Base-by-base conservation (phyloP, 768 basidiomycete species). In the Xerocomus spinulosus region DNA sequence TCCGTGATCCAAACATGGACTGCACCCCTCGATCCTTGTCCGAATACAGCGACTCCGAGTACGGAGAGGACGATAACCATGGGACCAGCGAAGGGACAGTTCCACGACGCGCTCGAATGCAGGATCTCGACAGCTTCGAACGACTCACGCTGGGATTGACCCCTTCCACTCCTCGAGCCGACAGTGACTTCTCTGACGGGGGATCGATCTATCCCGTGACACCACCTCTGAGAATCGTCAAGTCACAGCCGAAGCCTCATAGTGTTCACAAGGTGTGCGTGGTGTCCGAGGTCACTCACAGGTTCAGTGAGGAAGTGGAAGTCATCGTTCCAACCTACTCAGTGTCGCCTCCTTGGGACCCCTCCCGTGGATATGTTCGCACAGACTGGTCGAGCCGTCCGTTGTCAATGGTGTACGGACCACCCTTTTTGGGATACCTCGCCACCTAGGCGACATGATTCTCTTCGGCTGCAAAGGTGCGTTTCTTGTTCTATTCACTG, bases 1-100 rank as follows among this genome's bases (percentile, higher is more conserved):
- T 60, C n/a, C 47, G 55, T 2, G 49, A 63, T 24, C 46, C 49
- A 29, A 5, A 9, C 9, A 3, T 60, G 28, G 46, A 62, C 14
- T 41, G 21, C 9, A 29, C 4, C 7, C 48, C 54, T 30, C 44
- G 29, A 2, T 2, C 34, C 5, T 23, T 51, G 5, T 48, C 42
- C 18, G 49, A 56, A 18, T 47, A 50, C 21, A 35, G 32, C 33
- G 17, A 50, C 2, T 44, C 44, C 20, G 53, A 42, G 15, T 35
- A 41, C 30, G 10, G 0, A n/a, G 37, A 34, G 9, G 40, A 43
- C n/a, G 34, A 17, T 12, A 25, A 14, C 37, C 3, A 49, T 2
- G 43, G 32, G 26, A 28, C 10, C 0, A 37, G 46, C 8, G 44
- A 15, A 21, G 28, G 8, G 24, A 28, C 3, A 3, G 13, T 38